A percentile compares a stretch with the other conserved stretches of the same genome.
Conservation (phyloP, 495 filamentous ascomycete genomes). For the Lophium mytilinum region DNA sequence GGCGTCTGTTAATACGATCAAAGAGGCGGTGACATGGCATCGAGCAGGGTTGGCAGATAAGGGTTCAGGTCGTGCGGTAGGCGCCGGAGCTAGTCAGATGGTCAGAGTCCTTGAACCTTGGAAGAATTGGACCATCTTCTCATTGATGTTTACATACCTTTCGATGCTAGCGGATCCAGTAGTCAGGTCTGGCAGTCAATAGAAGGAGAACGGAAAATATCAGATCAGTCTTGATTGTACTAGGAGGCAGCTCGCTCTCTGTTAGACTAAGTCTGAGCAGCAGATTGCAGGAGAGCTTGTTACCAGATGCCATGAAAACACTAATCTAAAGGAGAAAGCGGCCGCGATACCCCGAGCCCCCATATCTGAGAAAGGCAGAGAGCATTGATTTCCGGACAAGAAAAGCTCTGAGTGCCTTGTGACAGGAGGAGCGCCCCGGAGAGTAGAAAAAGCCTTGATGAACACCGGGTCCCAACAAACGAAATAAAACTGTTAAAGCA, state of each 20-base stretch:
- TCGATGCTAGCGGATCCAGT: too few species aligned
- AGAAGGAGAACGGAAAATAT: constrained; percentile 1
- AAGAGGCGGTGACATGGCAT: too few species aligned
- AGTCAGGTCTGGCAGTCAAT: too few species aligned
- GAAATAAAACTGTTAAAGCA: constrained; percentile 9
- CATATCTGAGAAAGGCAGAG: background rate
- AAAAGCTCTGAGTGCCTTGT: constrained; percentile 4
- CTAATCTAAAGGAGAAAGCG: background rate
- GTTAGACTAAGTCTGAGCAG: background rate
- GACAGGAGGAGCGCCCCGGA: constrained; percentile 7
- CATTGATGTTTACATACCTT: too few species aligned
- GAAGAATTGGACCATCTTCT: too few species aligned
- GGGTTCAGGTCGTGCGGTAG: too few species aligned
- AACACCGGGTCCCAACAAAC: constrained; percentile 22
- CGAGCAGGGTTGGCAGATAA: too few species aligned
- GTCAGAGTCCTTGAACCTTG: too few species aligned
- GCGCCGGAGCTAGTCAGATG: too few species aligned
- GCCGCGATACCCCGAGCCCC: background rate
- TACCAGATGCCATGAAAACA: background rate
- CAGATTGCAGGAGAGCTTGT: background rate
- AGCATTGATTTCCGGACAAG: constrained; percentile 5
- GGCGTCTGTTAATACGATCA: too few species aligned
- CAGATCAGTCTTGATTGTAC: background rate
- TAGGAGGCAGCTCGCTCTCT: background rate
- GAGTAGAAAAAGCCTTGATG: constrained; percentile 10